Evolutionary conservation across 257 asterid genomes (phyloP).

Genomic region (Nicotiana paniculata): DNA sequence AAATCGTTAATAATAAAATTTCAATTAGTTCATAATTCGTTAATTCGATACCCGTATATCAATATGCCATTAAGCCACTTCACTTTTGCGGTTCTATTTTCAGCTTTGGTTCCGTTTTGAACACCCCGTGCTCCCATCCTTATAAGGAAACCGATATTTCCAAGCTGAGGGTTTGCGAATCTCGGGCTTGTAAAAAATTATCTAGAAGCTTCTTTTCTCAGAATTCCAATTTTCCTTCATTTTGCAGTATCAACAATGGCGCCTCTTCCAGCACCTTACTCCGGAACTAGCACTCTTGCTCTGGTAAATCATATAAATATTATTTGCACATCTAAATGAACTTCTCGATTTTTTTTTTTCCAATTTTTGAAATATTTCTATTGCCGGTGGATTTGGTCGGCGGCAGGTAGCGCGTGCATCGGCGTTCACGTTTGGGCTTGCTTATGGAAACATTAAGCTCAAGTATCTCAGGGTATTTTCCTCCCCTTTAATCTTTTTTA

Average conservation of each 20-base stretch:
- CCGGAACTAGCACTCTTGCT: conserved; percentile 47
- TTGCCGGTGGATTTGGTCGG: background rate
- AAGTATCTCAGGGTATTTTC: conserved; percentile 35
- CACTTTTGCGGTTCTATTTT: too few species aligned
- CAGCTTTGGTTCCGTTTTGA: too few species aligned
- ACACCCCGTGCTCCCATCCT: too few species aligned
- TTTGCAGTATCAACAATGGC: conserved; percentile 20
- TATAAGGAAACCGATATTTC: background rate
- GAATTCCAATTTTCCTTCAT: background rate
- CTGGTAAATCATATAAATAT: conserved; percentile 13
- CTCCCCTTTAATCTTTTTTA: background rate
- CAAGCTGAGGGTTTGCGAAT: background rate
- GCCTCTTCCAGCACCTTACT: conserved; percentile 36
- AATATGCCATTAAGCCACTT: too few species aligned
- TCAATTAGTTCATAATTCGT: too few species aligned
- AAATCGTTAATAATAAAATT: too few species aligned
- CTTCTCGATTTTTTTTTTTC: background rate
- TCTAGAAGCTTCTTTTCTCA: background rate
- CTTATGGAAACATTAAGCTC: conserved; percentile 37
- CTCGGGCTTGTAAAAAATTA: background rate
- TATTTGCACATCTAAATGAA: background rate
- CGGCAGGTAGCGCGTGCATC: conserved; percentile 33
- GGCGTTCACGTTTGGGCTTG: conserved; percentile 30
- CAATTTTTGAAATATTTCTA: background rate
- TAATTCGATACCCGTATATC: too few species aligned